Evolutionary conservation across 1,284 basidiomycete genomes (phyloP), one percentile per base, ranked within the genome.

Genomic region (Cryptococcus deneoformans): DNA sequence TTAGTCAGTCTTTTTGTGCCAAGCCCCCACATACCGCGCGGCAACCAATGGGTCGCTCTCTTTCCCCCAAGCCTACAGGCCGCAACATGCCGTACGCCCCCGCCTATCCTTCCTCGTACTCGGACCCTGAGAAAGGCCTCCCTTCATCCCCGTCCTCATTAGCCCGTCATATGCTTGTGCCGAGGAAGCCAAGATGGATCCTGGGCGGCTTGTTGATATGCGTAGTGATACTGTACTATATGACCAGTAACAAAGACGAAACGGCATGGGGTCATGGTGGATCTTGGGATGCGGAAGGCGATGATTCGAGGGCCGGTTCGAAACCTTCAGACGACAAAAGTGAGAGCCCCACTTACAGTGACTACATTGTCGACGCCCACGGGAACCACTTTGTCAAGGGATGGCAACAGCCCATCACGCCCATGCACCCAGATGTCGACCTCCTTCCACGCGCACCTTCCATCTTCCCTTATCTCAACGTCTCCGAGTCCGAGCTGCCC

Each of bases 401-500:
- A 50, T 61, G 59, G 29, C 36, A 53, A 3, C 52, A 59, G 43
- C 46, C 50, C 24, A 66, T 71, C 29, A 62, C 71, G 2, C 70
- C 72, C 6, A 50, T 69, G 36, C 66, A 75, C 57, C 74, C 74
- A 1, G 64, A 65, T 43, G 20, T 67, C 6, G 58, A 59, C 1
- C 57, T 62, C 20, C 61, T 75, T 7, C 57, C 67, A 4, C 44
- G 51, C 2, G 60, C 72, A 1, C 50, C 58, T 1, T 16, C 36
- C 6, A 57, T 76, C 11, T 71, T 76, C 53, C 60, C 70, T 5
- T 71, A 77, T 11, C 57, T 78, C 49, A 58, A 66, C 40, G 46
- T 68, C 0, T 53, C 46, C 12, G 39, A 35, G 38, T 56, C 60
- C 56, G 57, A 47, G 6, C 61, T 64, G 6, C 68, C 71, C 0